These are phyloP conservation scores for grape (Vitis vinifera) DNA, from an alignment of 164 flowering plant species.

Conservation along the genomic window DNA sequence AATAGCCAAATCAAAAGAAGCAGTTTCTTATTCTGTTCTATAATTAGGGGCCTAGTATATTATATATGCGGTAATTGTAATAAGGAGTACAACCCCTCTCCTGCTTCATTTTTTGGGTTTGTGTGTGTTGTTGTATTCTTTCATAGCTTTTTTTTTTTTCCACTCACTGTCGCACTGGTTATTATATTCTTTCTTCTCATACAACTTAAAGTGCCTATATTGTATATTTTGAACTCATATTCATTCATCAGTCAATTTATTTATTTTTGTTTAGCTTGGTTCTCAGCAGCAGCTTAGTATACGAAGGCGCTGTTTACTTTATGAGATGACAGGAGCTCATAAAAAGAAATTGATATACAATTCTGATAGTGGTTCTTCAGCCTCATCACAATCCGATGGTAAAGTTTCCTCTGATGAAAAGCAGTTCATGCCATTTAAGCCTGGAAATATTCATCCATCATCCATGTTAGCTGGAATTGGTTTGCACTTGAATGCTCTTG, in stretches of 20 bases:
- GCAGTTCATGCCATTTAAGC: neutral
- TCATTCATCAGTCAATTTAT: neutral
- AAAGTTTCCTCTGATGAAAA: conserved; percentile 3
- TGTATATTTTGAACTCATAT: neutral
- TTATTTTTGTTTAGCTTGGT: neutral
- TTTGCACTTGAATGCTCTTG: conserved; percentile 40
- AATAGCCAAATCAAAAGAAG: neutral
- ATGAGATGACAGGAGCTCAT: conserved; percentile 22
- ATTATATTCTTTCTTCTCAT: neutral
- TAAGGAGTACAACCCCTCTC: too few relatives aligned
- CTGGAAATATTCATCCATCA: neutral
- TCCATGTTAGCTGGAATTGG: conserved; percentile 23
- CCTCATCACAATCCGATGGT: conserved; percentile 1
- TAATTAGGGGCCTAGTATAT: neutral
- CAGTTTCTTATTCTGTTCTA: neutral
- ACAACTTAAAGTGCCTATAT: neutral
- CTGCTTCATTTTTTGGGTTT: neutral
- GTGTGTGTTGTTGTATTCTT: neutral
- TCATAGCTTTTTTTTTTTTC: neutral
- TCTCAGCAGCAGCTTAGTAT: conserved; percentile 12
- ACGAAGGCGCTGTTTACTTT: conserved; percentile 31
- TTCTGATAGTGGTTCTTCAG: conserved; percentile 8
- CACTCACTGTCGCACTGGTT: neutral
- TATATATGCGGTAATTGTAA: neutral
- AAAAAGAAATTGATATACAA: conserved; percentile 6